Conservation (phyloP, 2,329 filamentous ascomycete species). For the Alternaria consortialis region DNA sequence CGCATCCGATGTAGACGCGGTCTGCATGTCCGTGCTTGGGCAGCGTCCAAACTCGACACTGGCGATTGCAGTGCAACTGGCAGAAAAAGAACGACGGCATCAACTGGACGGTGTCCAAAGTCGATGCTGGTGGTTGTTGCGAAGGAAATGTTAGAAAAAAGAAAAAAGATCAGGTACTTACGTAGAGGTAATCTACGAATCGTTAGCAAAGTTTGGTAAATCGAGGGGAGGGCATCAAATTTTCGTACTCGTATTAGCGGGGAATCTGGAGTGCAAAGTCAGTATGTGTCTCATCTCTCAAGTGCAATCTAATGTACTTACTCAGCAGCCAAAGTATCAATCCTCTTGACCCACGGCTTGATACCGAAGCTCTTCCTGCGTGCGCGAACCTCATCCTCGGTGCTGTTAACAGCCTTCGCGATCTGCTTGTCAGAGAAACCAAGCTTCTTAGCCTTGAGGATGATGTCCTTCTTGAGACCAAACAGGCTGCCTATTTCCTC, state of each 20-base stretch:
- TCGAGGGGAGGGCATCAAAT: neutral
- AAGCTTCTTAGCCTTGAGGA: constrained; percentile 94
- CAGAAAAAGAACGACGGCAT: no score
- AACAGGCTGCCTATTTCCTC: constrained; percentile 83
- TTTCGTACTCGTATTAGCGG: neutral
- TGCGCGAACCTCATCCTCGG: constrained; percentile 89
- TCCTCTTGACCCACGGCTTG: constrained; percentile 96
- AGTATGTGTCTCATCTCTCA: neutral
- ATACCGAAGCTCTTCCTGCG: constrained; percentile 86
- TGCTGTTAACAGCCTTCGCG: constrained; percentile 81
- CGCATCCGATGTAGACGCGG: no score
- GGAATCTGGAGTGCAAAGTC: neutral
- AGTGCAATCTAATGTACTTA: constrained; percentile 1
- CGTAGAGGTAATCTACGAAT: constrained; percentile 12
- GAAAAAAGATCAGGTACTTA: neutral
- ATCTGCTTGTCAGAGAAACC: constrained; percentile 98
- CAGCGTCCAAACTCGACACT: no score
- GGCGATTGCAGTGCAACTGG: no score
- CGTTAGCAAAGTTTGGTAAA: neutral
- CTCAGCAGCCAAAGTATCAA: constrained; percentile 95
- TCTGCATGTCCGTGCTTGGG: no score
- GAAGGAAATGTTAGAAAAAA: neutral
- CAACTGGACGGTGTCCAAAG: no score
- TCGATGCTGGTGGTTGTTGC: neutral
- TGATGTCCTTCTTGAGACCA: constrained; percentile 85